Evolutionary conservation across 2,329 filamentous ascomycete genomes (phyloP), one percentile per base, ranked within the genome.

Genomic region (Coniochaeta pulveracea): DNA sequence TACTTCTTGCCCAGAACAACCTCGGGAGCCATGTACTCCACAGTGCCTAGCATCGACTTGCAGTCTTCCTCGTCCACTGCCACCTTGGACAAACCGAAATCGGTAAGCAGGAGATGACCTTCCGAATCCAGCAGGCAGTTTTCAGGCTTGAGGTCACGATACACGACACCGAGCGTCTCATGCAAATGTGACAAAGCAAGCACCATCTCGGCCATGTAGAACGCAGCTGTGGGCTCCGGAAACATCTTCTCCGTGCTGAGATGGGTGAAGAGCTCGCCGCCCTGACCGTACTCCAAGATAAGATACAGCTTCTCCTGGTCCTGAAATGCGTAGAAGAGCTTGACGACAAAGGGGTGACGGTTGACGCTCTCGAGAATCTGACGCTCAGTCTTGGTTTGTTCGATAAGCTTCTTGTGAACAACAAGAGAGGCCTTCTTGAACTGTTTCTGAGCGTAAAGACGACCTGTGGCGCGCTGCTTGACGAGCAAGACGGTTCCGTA

Each of bases 11-110:
- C 88, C 40, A 79, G 72, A 39, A 98, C 76, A 33, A 98, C 83
- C 59, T 98, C 91, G 1, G 91, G 91, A 0, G 91, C 93, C 91
- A 98, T 98, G 69, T 98, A 98, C 55, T 96, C 91, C 37, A 95
- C 91, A 0, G 91, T 98, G 33, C 91, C 91, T 8, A 95, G 75
- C 43, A 95, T 81, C 26, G 85, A 94, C 58, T 86, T 85, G 66
- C 89, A 95, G 35, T 55, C 63, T 24, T 66, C 62, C 18, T 31
- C 28, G 37, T 86, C 79, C 11, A 91, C 71, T 1, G 88, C 80
- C 19, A 96, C 91, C 59, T 98, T 98, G 60, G 85, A 93, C 12
- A 98, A 72, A 4, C 91, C 91, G 54, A 98, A 98, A 56, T 98
- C 93, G 2, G 93, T 96, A 18, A 98, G 71, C 4, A 98, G 74